phyloP scores from a whole-genome alignment of 2,329 filamentous ascomycete species.

The Alternaria incomplexa region DNA sequence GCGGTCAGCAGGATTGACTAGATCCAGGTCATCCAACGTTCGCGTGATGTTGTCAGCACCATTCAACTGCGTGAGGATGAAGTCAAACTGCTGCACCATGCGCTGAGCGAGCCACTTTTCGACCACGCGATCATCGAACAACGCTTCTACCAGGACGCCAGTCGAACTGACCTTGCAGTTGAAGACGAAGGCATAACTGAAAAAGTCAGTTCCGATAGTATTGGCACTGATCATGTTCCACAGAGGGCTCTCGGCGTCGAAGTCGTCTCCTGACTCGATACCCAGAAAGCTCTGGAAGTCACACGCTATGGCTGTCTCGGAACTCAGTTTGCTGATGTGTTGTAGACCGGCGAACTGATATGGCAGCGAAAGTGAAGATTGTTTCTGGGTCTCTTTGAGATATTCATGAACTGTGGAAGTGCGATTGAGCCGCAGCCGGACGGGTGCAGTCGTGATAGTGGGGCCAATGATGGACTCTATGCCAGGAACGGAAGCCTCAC shows the following conservation, averaged over 20 bases:
- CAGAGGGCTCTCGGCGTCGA: conserved; percentile 34
- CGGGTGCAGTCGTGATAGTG: conserved; percentile 51
- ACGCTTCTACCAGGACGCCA: conserved; percentile 34
- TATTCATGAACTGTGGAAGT: conserved; percentile 31
- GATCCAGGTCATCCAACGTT: conserved; percentile 22
- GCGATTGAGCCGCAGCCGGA: conserved; percentile 50
- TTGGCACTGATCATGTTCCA: conserved; percentile 43
- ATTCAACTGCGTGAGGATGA: conserved; percentile 34
- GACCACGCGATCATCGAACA: conserved; percentile 39
- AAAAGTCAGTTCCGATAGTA: conserved; percentile 43
- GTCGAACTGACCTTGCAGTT: conserved; percentile 33
- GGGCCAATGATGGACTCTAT: conserved; percentile 51
- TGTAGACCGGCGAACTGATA: conserved; percentile 55
- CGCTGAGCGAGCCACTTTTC: conserved; percentile 35
- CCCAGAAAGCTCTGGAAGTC: conserved; percentile 57
- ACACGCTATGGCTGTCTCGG: conserved; percentile 52
- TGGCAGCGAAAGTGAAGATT: conserved; percentile 35
- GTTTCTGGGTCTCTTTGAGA: conserved; percentile 36
- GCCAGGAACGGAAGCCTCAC: conserved; percentile 43
- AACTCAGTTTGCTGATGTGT: conserved; percentile 49
- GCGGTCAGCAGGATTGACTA: conserved; percentile 31
- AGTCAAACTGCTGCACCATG: conserved; percentile 38
- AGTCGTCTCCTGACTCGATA: conserved; percentile 44
- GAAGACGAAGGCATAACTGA: conserved; percentile 45
- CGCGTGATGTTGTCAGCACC: conserved; percentile 8